Conservation (phyloP, 225 moss, liverwort and hornwort genomes). For the Pleurozium schreberi region DNA sequence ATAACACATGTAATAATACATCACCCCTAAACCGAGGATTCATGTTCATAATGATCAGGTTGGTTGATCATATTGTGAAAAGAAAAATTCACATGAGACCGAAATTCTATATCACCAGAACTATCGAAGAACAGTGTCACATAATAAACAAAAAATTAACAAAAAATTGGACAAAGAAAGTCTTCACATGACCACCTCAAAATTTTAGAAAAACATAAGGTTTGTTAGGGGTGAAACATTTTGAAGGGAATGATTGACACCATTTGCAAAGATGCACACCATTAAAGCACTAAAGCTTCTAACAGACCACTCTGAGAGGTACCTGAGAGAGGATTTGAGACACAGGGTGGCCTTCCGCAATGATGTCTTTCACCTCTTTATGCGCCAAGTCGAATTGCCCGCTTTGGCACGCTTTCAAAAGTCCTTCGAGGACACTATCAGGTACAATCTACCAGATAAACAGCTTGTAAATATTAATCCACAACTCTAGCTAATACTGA, state of each 20-base stretch:
- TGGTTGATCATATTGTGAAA: background rate
- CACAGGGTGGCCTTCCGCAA: constrained; percentile 81
- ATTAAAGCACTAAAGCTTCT: background rate
- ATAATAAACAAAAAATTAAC: background rate
- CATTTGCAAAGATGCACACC: background rate
- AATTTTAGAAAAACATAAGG: background rate
- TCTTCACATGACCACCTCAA: background rate
- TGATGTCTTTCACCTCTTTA: constrained; percentile 64
- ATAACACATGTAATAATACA: background rate
- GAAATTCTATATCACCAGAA: background rate
- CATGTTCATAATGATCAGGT: background rate
- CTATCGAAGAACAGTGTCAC: background rate
- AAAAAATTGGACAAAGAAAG: background rate
- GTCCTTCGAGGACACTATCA: constrained; percentile 44
- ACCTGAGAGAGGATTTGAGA: constrained; percentile 86
- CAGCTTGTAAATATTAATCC: background rate
- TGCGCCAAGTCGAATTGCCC: constrained; percentile 86
- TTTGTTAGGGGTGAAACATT: background rate
- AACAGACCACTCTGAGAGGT: background rate
- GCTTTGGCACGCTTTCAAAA: constrained; percentile 70
- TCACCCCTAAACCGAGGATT: background rate
- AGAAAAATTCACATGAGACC: background rate
- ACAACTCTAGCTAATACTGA: background rate
- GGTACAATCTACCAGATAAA: constrained; percentile 63
- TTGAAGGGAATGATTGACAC: background rate